phyloP scores from a whole-genome alignment of 2,329 filamentous ascomycete genomes.

The Aspergillus novoparasiticus region DNA sequence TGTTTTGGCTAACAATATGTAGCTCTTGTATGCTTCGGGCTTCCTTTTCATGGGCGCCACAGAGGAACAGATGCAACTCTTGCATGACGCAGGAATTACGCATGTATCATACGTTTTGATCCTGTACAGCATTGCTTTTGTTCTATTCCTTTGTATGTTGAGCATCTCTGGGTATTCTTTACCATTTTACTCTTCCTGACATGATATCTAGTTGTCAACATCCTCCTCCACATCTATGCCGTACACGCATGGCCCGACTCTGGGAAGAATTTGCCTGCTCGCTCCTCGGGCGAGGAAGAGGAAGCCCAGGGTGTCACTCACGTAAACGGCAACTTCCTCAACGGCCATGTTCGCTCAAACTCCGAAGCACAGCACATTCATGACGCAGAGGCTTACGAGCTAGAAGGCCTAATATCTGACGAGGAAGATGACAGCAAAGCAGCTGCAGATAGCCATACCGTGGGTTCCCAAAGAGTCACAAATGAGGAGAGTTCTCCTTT shows the following conservation, averaged over 20 bases:
- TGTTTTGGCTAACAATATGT: slow-evolving; percentile 28
- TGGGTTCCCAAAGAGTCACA: slow-evolving; percentile 31
- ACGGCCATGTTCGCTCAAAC: slow-evolving; percentile 47
- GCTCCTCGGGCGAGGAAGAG: slow-evolving; percentile 14
- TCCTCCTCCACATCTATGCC: slow-evolving; percentile 84
- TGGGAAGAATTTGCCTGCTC: slow-evolving; percentile 19
- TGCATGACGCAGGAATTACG: slow-evolving; percentile 74
- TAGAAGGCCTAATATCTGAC: slow-evolving; percentile 86
- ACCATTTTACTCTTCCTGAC: slow-evolving; percentile 15
- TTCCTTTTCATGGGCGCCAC: slow-evolving; percentile 98
- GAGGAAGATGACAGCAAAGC: slow-evolving; percentile 66
- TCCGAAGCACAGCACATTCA: slow-evolving; percentile 58
- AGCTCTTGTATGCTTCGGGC: slow-evolving; percentile 88
- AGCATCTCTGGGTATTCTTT: slow-evolving; percentile 24
- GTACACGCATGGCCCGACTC: slow-evolving; percentile 56
- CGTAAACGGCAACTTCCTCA: slow-evolving; percentile 27
- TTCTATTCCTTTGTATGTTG: slow-evolving; percentile 76
- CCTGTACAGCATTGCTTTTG: slow-evolving; percentile 83
- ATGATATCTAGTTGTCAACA: slow-evolving; percentile 65
- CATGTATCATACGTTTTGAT: slow-evolving; percentile 93
- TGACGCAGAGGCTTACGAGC: slow-evolving; percentile 90
- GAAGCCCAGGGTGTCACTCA: slow-evolving; percentile 20
- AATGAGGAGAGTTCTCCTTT: slow-evolving; percentile 34
- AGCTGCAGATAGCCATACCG: slow-evolving; percentile 12
- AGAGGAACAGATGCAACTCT: slow-evolving; percentile 88